phyloP scores from a whole-genome alignment of 164 flowering plant genomes.

The Pachysandra terminalis region DNA sequence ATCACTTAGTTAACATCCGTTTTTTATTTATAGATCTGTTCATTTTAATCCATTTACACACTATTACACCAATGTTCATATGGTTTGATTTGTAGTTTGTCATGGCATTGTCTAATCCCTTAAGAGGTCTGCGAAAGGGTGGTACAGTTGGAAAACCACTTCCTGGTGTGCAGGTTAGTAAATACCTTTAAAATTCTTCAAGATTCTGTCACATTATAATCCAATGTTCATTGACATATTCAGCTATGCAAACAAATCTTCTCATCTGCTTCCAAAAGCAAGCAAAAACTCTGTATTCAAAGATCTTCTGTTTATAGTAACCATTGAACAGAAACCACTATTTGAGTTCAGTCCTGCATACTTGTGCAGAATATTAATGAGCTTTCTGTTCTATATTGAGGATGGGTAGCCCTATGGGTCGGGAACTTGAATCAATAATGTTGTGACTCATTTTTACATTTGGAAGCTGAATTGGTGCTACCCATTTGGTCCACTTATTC shows the following conservation, averaged over 20 bases:
- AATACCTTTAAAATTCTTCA: background rate
- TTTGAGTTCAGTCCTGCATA: background rate
- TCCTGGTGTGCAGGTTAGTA: constrained; percentile 86
- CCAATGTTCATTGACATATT: background rate
- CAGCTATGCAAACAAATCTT: background rate
- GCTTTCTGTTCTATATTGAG: background rate
- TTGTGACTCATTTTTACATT: too few species aligned
- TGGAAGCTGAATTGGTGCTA: too few species aligned
- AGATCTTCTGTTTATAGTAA: background rate
- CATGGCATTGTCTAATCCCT: constrained; percentile 96
- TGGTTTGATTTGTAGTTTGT: constrained; percentile 66
- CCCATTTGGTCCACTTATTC: too few species aligned
- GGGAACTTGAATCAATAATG: too few species aligned
- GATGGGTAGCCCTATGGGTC: too few species aligned
- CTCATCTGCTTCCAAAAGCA: background rate
- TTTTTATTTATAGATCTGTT: background rate
- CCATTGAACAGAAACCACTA: background rate
- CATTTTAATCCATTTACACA: background rate
- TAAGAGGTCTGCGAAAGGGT: constrained; percentile 68
- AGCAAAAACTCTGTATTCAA: background rate
- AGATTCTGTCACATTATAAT: background rate
- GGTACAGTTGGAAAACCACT: constrained; percentile 98
- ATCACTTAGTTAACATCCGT: constrained; percentile 5
- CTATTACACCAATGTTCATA: background rate
- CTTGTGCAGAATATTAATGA: background rate